Conservation (phyloP, 73 alveolate species). For the Tetrahymena thermophila region DNA sequence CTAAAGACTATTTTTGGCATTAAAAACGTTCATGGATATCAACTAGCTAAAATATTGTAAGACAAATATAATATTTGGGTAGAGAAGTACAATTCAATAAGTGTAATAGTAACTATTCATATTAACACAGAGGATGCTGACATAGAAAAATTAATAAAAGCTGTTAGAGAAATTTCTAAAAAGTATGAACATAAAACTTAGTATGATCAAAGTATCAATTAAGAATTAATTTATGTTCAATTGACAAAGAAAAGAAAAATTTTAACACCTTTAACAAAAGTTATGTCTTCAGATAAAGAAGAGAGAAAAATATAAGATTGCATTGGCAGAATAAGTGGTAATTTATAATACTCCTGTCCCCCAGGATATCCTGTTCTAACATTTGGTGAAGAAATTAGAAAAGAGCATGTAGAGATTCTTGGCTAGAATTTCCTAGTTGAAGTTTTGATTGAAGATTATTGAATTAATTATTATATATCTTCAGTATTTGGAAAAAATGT, state of each 20-base stretch:
- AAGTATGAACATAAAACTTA: neutral
- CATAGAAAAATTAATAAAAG: neutral
- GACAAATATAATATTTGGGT: neutral
- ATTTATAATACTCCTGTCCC: neutral
- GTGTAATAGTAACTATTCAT: conserved; percentile 18
- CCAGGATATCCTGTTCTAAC: neutral
- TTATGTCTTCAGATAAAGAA: neutral
- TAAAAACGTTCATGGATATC: conserved; percentile 7
- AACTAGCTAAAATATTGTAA: neutral
- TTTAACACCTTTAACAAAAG: neutral
- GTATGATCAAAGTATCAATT: neutral
- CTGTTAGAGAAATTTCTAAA: neutral
- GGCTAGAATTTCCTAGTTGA: neutral
- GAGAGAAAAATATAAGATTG: neutral
- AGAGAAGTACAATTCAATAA: neutral
- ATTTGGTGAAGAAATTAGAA: neutral
- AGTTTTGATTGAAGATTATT: neutral
- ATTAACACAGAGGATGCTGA: neutral
- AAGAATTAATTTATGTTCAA: neutral
- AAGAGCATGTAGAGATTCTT: neutral
- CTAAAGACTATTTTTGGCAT: conserved; percentile 9
- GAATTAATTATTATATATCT: too few relatives aligned
- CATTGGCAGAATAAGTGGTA: neutral
- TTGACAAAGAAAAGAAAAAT: neutral
- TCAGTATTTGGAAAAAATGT: too few relatives aligned